These are phyloP conservation scores for Albugo candida DNA, from an alignment of 352 stramenopile genomes.

Conservation along the genomic window DNA sequence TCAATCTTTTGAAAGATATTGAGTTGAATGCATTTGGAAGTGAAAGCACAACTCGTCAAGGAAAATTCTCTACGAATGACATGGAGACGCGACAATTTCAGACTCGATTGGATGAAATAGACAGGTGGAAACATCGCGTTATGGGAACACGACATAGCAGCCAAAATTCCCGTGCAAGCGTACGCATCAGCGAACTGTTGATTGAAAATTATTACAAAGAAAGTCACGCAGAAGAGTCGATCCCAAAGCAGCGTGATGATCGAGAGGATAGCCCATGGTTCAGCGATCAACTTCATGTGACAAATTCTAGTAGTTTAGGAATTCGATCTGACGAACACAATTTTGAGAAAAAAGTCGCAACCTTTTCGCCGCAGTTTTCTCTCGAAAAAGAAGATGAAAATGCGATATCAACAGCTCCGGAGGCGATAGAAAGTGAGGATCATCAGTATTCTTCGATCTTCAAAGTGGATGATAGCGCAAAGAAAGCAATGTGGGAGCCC, in stretches of 20 bases:
- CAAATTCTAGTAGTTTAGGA: background rate
- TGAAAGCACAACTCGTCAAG: slow-evolving; percentile 29
- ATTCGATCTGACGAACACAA: background rate
- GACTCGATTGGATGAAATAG: slow-evolving; percentile 48
- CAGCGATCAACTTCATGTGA: background rate
- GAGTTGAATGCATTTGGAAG: slow-evolving; percentile 62
- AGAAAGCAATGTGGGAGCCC: background rate
- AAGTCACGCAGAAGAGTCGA: slow-evolving; percentile 1
- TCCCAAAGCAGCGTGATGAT: background rate
- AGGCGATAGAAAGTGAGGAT: too few species aligned
- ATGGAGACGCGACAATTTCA: slow-evolving; percentile 65
- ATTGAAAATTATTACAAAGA: slow-evolving; percentile 70
- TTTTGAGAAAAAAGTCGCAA: background rate
- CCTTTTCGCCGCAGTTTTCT: background rate
- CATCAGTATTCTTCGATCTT: background rate
- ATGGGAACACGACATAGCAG: slow-evolving; percentile 2
- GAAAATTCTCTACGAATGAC: slow-evolving; percentile 38
- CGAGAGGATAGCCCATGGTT: slow-evolving; percentile 40
- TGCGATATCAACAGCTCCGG: background rate
- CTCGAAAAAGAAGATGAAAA: background rate
- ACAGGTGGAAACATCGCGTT: slow-evolving; percentile 58
- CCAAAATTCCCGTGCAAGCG: slow-evolving; percentile 5
- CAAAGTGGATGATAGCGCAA: too few species aligned
- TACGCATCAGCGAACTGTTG: slow-evolving; percentile 68
- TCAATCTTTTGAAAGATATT: slow-evolving; percentile 55